phyloP scores from a whole-genome alignment of 345 rosid genomes.

The Eucalyptus sp. region DNA sequence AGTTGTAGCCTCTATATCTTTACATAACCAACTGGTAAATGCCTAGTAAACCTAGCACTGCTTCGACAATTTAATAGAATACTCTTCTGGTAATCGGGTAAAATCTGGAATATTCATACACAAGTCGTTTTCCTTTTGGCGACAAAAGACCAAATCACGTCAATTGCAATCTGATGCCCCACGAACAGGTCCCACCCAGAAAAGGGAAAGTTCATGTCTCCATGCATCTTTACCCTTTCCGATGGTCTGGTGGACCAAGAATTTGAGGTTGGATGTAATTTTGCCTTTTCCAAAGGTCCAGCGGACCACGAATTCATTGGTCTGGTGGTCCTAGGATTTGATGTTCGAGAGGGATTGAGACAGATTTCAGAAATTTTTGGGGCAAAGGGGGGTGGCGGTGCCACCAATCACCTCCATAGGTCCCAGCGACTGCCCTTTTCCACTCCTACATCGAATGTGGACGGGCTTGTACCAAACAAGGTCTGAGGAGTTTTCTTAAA shows the following conservation, averaged over 20 bases:
- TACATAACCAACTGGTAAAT: neutral
- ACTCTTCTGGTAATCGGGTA: too few relatives aligned
- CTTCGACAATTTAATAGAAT: neutral
- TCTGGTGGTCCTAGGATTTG: neutral
- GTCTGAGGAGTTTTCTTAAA: neutral
- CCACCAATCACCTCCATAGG: too few relatives aligned
- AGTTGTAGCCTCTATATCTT: too few relatives aligned
- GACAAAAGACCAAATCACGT: neutral
- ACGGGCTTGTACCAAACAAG: neutral
- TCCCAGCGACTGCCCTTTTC: neutral
- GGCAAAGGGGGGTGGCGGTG: neutral
- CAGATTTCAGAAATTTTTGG: neutral
- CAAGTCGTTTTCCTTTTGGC: neutral
- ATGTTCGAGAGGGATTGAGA: neutral
- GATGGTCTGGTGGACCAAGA: neutral
- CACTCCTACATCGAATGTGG: neutral
- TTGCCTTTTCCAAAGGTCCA: neutral
- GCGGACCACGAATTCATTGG: neutral
- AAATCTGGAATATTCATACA: neutral
- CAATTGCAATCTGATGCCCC: neutral
- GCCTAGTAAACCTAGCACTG: neutral
- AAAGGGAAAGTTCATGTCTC: neutral
- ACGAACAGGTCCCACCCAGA: neutral
- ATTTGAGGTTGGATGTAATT: neutral
- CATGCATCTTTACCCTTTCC: neutral